Conservation (phyloP, 1,284 basidiomycete species). For the Amylostereum areolatum region DNA sequence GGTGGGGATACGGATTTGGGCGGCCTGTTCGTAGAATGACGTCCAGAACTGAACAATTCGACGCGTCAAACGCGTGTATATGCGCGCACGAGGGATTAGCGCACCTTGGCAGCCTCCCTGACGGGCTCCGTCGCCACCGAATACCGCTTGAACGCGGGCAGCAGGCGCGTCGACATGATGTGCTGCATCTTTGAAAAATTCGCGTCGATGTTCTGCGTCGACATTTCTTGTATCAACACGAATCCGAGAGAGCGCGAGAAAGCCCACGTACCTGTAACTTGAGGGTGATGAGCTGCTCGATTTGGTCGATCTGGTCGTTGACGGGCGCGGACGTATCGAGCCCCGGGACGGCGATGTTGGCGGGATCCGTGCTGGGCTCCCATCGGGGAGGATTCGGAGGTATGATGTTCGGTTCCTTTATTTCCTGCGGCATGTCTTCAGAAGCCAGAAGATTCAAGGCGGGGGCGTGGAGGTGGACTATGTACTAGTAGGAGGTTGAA, state of each 20-base stretch:
- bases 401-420: no score
- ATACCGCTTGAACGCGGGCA: conserved; percentile 87
- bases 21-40: conserved; percentile 91
- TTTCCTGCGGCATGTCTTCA: no score
- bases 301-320: conserved; percentile 86
- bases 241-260: conserved; percentile 2
- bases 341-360: conserved; percentile 64
- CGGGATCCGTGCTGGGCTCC: conserved; percentile 57
- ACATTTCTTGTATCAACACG: not conserved
- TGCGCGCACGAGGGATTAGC: conserved; percentile 10
- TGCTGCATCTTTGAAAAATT: conserved; percentile 90
- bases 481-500: no score
- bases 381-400: conserved; percentile 30
- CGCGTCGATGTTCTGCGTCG: conserved; percentile 79
- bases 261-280: conserved; percentile 59
- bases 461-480: no score
- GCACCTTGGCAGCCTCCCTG: conserved; percentile 80
- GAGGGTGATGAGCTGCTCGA: conserved; percentile 92
- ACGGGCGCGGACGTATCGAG: conserved; percentile 71
- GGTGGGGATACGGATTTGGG: conserved; percentile 76
- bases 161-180: conserved; percentile 72
- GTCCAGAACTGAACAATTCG: conserved; percentile 73
- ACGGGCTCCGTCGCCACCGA: conserved; percentile 83
- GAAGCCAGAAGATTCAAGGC: no score
- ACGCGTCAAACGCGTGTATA: not conserved